Evolutionary conservation across 164 flowering plant genomes (phyloP).

Genomic region (Magnolia kwangsiensis): DNA sequence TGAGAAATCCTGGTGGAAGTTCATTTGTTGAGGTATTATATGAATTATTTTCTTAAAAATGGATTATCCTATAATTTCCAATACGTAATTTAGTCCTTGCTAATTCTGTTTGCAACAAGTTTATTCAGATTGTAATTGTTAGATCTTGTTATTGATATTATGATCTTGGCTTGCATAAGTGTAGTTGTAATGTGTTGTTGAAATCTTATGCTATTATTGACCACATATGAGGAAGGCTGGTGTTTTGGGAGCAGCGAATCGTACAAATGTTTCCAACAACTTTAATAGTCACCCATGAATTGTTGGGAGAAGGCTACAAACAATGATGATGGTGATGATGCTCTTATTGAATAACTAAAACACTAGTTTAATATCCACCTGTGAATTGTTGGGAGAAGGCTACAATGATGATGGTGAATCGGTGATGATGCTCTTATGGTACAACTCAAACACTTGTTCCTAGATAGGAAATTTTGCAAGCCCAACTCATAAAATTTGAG

Average conservation of each 20-base stretch:
- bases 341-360: no score
- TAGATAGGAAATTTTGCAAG: neutral
- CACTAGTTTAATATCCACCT: no score
- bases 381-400: no score
- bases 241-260: neutral
- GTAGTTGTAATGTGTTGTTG: neutral
- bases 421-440: no score
- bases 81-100: neutral
- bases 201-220: neutral
- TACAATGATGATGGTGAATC: no score
- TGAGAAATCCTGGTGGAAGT: slow-evolving; percentile 94
- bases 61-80: neutral
- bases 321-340: neutral
- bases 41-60: neutral
- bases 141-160: neutral
- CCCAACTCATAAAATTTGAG: neutral
- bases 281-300: neutral
- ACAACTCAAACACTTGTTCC: neutral
- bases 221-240: neutral
- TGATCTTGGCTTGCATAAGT: neutral
- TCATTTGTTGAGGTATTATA: slow-evolving; percentile 90
- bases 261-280: neutral
- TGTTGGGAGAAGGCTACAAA: neutral
- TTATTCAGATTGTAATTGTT: neutral
- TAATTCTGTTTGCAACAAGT: neutral